Evolutionary conservation across 768 basidiomycete species (phyloP).

Genomic region (Psilocybe sp.): DNA sequence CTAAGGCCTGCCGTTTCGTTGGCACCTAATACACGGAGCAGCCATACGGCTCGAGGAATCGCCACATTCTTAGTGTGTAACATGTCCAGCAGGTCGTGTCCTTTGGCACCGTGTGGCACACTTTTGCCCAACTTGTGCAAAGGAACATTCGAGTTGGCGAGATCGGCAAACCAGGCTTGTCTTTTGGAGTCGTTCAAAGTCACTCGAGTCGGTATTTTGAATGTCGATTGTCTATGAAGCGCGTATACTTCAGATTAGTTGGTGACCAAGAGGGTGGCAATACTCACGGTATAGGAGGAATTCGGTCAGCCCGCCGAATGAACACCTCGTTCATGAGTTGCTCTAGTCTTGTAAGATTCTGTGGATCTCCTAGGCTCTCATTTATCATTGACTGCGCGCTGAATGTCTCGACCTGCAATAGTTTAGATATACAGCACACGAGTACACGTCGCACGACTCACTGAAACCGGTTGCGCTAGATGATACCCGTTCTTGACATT

Average conservation of each 20-base stretch:
- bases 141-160: conserved; percentile 79
- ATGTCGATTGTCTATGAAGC: conserved; percentile 52
- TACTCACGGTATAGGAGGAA: conserved; percentile 64
- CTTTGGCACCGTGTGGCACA: conserved; percentile 85
- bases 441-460: conserved; percentile 26
- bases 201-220: conserved; percentile 79
- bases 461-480: conserved; percentile 52
- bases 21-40: conserved; percentile 80
- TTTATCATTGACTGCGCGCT: conserved; percentile 55
- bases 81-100: conserved; percentile 78
- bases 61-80: conserved; percentile 75
- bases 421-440: not conserved
- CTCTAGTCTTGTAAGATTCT: conserved; percentile 59
- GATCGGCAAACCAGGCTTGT: conserved; percentile 80
- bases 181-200: conserved; percentile 78
- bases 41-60: conserved; percentile 83
- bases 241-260: not conserved
- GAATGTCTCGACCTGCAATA: conserved; percentile 59
- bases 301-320: conserved; percentile 52
- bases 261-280: not conserved
- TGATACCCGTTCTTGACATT: conserved; percentile 68
- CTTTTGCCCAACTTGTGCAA: conserved; percentile 80
- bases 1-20: conserved; percentile 81
- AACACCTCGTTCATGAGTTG: conserved; percentile 79
- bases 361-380: conserved; percentile 46